Evolutionary conservation across 768 basidiomycete genomes (phyloP).

Genomic region (Rhodotorula kratochvilovae): DNA sequence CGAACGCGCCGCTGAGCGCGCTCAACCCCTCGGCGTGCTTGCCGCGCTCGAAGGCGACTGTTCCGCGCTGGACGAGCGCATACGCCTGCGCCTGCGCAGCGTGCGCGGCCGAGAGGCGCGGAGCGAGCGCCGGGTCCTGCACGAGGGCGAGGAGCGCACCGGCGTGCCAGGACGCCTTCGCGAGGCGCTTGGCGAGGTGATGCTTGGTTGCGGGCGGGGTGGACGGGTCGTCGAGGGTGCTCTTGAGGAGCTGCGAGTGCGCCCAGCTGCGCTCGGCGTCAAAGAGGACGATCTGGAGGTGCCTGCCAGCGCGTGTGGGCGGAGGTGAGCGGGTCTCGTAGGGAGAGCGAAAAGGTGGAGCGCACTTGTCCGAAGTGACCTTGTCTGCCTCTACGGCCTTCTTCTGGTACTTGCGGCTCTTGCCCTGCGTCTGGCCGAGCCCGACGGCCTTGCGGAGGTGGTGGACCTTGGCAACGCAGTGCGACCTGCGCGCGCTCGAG

Average conservation of each 20-base stretch:
- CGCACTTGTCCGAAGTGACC: conserved; percentile 80
- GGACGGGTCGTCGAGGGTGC: conserved; percentile 55
- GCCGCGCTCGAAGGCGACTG: conserved; percentile 69
- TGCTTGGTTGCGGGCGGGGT: conserved; percentile 62
- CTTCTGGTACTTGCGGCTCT: conserved; percentile 74
- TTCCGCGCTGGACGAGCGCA: conserved; percentile 73
- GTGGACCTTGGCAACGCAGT: conserved; percentile 86
- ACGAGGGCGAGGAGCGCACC: conserved; percentile 70
- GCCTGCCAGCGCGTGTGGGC: conserved; percentile 19
- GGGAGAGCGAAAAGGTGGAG: conserved; percentile 16
- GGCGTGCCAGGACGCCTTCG: conserved; percentile 72
- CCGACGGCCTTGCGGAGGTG: conserved; percentile 77
- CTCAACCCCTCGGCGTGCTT: conserved; percentile 65
- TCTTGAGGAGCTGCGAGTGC: conserved; percentile 72
- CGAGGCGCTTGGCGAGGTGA: conserved; percentile 67
- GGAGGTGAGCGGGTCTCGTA: conserved; percentile 20
- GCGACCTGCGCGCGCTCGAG: conserved; percentile 58
- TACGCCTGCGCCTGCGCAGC: conserved; percentile 71
- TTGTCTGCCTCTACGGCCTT: conserved; percentile 63
- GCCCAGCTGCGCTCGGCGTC: conserved; percentile 91
- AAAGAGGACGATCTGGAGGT: conserved; percentile 72
- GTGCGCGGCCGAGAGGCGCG: conserved; percentile 48
- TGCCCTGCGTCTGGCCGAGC: conserved; percentile 73
- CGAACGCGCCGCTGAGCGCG: conserved; percentile 72
- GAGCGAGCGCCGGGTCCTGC: conserved; percentile 56